Base-by-base conservation (phyloP, 805 yeast genomes). In the Saturnispora hagleri region DNA sequence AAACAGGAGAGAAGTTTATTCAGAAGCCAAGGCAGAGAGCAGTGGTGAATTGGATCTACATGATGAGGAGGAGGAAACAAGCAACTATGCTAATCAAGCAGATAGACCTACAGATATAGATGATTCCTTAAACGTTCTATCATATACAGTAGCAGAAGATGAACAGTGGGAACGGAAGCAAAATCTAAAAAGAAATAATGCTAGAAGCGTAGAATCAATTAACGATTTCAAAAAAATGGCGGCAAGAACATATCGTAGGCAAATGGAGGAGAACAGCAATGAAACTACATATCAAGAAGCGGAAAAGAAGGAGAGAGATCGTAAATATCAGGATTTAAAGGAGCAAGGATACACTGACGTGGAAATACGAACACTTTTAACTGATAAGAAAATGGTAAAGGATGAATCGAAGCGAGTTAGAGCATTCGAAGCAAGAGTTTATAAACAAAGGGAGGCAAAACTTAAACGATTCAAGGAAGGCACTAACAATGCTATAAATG, bases 81-180 rank as follows among this genome's bases (percentile, higher is more conserved):
- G 22, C 22, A 22, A 31, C 18, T 48, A 41, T 9, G 18, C 2
- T 5, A 31, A 18, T 35, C 10, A 41, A 34, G 18, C 26, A 4
- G 9, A 24, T 6, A n/a, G 5, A 67, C 3, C 55, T 61, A 34
- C 71, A 68, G 12, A 60, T 59, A 12, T 77, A 75, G 0, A 72
- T 69, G 40, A 72, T 71, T 49, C 66, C 60, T 47, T 76, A 73
- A 41, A 65, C 79, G 26, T 61, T 66, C 51, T 69, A 73, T 50
- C 77, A 51, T 78, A 79, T 66, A 75, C 86, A 0, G 74, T 83
- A 5, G 85, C 80, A 50, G 86, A 86, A 50, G 73, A 80, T 51
- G 85, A 81, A 56, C 69, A 70, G 50, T 84, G 89, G 89, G 13
- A 31, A 7, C 33, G 5, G 1, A 47, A 40, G 40, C 48, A 48